Percentiles rank a stretch among this genome's conserved stretches.
phyloP scores from a whole-genome alignment of 805 yeast genomes.

The Candida tammaniensis region DNA sequence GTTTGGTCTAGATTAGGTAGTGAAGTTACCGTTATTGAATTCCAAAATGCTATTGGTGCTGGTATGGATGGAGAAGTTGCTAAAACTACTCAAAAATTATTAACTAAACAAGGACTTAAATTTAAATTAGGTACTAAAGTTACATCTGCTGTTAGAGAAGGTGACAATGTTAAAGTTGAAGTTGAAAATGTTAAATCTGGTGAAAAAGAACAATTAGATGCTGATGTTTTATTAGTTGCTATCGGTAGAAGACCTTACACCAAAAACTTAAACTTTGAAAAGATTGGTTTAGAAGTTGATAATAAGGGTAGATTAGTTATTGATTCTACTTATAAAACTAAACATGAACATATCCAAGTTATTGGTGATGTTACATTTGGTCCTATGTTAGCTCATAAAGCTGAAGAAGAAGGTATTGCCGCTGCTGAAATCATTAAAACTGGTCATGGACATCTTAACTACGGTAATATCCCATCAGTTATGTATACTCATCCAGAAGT shows the following conservation, averaged over 20 bases:
- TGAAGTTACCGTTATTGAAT: constrained; percentile 93
- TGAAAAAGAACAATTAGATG: constrained; percentile 71
- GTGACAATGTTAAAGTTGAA: constrained; percentile 82
- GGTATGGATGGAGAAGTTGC: constrained; percentile 98
- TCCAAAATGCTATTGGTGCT: constrained; percentile 89
- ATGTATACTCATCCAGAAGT: constrained; percentile 99
- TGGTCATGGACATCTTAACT: constrained; percentile 98
- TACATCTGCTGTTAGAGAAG: constrained; percentile 78
- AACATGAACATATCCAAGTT: constrained; percentile 89
- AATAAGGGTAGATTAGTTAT: constrained; percentile 91
- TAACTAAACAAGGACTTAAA: constrained; percentile 92
- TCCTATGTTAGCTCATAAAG: constrained; percentile 99
- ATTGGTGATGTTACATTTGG: constrained; percentile 99
- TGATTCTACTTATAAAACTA: constrained; percentile 90
- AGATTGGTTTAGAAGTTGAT: constrained; percentile 86
- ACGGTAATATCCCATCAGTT: constrained; percentile 95
- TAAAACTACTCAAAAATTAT: constrained; percentile 81
- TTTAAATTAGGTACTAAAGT: constrained; percentile 94
- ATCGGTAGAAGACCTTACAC: constrained; percentile 99
- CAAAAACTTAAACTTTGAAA: constrained; percentile 84
- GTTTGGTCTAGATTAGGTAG: constrained; percentile 95
- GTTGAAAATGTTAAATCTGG: constrained; percentile 89
- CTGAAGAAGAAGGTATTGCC: constrained; percentile 99
- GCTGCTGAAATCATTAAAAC: constrained; percentile 91
- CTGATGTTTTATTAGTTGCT: constrained; percentile 94